These are phyloP conservation scores for Kondoa subrosea DNA, from an alignment of 768 basidiomycete genomes.

Conservation along the genomic window DNA sequence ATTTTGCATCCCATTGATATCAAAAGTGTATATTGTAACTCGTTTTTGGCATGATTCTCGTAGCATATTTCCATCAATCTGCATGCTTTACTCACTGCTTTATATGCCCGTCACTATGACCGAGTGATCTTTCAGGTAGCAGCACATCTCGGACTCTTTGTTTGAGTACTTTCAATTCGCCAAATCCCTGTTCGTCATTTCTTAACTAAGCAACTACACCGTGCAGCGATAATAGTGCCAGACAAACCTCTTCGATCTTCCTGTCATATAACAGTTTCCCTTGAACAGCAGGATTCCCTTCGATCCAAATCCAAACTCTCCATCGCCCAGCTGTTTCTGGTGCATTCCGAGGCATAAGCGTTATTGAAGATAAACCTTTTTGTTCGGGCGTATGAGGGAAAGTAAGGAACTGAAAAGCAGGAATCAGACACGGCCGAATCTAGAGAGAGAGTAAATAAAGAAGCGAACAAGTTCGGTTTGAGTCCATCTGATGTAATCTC, in stretches of 20 bases:
- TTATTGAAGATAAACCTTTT: background rate
- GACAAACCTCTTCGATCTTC: background rate
- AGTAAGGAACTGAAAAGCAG: background rate
- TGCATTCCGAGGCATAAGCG: background rate
- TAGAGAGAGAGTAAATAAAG: background rate
- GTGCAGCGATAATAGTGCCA: background rate
- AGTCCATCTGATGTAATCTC: background rate
- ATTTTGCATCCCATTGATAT: background rate
- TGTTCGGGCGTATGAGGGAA: background rate
- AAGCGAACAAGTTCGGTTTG: background rate
- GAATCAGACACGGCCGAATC: background rate
- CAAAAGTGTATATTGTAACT: background rate
- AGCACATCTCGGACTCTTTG: conserved; percentile 2
- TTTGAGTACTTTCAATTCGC: conserved; percentile 6
- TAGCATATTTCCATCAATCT: background rate
- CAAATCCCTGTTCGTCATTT: conserved; percentile 3
- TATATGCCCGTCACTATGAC: background rate
- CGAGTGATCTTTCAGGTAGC: background rate
- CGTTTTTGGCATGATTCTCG: background rate
- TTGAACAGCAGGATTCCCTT: background rate
- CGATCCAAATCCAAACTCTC: conserved; percentile 1
- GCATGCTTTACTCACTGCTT: background rate
- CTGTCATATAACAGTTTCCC: background rate
- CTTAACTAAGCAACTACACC: too few species aligned
- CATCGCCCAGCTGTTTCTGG: conserved; percentile 4